Evolutionary conservation across 257 asterid genomes (phyloP).

Genomic region (Rubia yunnanensis): DNA sequence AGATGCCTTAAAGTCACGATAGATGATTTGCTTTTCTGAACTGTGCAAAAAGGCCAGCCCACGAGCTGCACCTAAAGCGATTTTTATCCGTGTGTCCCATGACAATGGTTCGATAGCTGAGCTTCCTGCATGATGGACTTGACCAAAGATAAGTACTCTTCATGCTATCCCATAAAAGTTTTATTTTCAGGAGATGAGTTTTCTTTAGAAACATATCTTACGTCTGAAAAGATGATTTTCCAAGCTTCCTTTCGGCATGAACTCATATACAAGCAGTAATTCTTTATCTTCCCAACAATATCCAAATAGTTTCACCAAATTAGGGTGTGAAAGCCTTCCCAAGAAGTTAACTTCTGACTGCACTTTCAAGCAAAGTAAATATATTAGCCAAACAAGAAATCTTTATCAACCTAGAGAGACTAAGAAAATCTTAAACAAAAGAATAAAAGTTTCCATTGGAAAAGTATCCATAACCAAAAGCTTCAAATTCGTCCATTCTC

Average conservation of each 20-base stretch:
- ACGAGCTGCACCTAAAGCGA: slow-evolving; percentile 37
- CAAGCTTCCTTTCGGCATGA: slow-evolving; percentile 40
- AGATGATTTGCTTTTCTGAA: slow-evolving; percentile 35
- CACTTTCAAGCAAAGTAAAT: slow-evolving; percentile 15
- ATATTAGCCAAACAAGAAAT: neutral
- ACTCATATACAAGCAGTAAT: slow-evolving; percentile 37
- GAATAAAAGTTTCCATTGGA: neutral
- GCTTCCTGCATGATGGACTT: slow-evolving; percentile 24
- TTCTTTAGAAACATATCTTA: slow-evolving; percentile 19
- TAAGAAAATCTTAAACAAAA: neutral
- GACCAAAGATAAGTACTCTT: neutral
- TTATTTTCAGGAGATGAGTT: neutral
- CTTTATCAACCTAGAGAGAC: neutral
- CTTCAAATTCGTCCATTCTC: neutral
- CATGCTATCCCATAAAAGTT: neutral
- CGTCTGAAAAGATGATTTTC: slow-evolving; percentile 45
- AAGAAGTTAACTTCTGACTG: slow-evolving; percentile 43
- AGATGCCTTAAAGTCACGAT: slow-evolving; percentile 43
- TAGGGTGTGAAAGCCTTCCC: slow-evolving; percentile 45
- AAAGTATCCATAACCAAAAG: neutral
- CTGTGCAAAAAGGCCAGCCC: slow-evolving; percentile 37
- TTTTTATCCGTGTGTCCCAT: slow-evolving; percentile 36
- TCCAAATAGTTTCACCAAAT: slow-evolving; percentile 38
- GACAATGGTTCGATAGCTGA: slow-evolving; percentile 29
- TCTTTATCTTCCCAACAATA: slow-evolving; percentile 36